These are phyloP conservation scores for Silene latifolia DNA, from an alignment of 148 eudicot genomes.

Conservation along the genomic window DNA sequence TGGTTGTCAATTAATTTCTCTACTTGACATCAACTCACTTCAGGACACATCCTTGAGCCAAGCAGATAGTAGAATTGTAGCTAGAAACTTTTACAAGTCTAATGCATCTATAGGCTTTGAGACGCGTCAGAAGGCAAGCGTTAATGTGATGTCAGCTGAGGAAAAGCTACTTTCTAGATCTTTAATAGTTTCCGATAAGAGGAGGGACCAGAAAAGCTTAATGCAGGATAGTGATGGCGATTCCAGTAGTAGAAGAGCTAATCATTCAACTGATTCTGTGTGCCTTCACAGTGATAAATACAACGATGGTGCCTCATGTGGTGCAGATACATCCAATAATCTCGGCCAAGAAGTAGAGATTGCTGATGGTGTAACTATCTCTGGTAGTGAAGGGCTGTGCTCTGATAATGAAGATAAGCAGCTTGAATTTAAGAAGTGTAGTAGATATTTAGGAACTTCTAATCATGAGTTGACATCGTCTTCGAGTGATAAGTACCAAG, in stretches of 20 bases:
- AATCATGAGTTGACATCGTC: constrained; percentile 11
- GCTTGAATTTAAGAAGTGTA: constrained; percentile 17
- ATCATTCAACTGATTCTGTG: constrained; percentile 21
- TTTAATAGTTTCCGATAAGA: constrained; percentile 16
- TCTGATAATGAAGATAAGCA: constrained; percentile 11
- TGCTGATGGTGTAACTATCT: constrained; percentile 16
- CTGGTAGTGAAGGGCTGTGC: constrained; percentile 11
- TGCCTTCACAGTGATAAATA: constrained; percentile 12
- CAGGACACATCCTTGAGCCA: constrained; percentile 29
- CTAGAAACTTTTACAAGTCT: not conserved
- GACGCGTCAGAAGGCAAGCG: constrained; percentile 2
- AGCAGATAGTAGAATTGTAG: constrained; percentile 13
- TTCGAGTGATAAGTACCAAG: constrained; percentile 17
- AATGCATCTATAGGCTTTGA: constrained; percentile 2
- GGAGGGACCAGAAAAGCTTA: constrained; percentile 16
- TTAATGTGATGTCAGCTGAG: constrained; percentile 18
- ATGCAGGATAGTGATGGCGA: constrained; percentile 32
- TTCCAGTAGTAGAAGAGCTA: constrained; percentile 32
- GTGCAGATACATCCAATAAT: constrained; percentile 8
- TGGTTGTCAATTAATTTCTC: not conserved
- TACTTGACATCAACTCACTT: not conserved
- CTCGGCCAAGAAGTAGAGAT: constrained; percentile 21
- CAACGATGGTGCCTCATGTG: constrained; percentile 19
- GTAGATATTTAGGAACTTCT: constrained; percentile 3
- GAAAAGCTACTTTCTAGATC: constrained; percentile 10